These are phyloP conservation scores for Moricandia moricandioides DNA, from an alignment of 345 rosid genomes.

Conservation along the genomic window DNA sequence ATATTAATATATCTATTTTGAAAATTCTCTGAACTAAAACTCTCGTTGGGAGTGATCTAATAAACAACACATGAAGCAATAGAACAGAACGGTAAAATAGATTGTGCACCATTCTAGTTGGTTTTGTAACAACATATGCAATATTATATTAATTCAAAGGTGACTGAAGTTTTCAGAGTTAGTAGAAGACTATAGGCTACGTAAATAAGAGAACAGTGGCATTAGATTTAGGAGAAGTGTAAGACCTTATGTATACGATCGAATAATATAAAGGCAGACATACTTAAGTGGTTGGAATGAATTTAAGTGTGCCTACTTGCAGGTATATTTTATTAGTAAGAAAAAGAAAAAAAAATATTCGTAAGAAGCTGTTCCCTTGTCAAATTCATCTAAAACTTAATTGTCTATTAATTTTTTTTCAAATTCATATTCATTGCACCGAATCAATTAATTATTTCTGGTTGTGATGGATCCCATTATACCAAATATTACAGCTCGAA, in stretches of 20 bases:
- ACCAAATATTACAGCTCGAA: background rate
- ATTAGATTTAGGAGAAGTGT: background rate
- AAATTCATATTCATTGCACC: slow-evolving; percentile 22
- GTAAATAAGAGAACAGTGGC: background rate
- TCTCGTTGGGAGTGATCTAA: too few species aligned
- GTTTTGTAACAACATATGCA: background rate
- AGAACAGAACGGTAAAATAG: background rate
- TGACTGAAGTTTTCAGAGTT: background rate
- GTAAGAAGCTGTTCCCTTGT: background rate
- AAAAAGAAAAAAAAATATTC: too few species aligned
- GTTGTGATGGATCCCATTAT: slow-evolving; percentile 14
- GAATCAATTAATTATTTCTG: slow-evolving; percentile 8
- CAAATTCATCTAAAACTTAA: slow-evolving; percentile 1
- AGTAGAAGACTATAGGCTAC: background rate
- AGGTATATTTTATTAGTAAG: too few species aligned
- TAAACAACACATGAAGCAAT: background rate
- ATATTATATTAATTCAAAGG: background rate
- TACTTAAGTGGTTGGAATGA: slow-evolving; percentile 14
- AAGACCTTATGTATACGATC: background rate
- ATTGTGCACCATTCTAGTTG: background rate
- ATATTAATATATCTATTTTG: too few species aligned
- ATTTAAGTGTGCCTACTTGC: slow-evolving; percentile 14
- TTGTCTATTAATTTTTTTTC: background rate
- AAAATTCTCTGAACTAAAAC: too few species aligned
- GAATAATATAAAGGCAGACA: background rate